These are phyloP conservation scores for Kodamaea sp. DNA, from an alignment of 1,139 yeast genomes.

Conservation along the genomic window DNA sequence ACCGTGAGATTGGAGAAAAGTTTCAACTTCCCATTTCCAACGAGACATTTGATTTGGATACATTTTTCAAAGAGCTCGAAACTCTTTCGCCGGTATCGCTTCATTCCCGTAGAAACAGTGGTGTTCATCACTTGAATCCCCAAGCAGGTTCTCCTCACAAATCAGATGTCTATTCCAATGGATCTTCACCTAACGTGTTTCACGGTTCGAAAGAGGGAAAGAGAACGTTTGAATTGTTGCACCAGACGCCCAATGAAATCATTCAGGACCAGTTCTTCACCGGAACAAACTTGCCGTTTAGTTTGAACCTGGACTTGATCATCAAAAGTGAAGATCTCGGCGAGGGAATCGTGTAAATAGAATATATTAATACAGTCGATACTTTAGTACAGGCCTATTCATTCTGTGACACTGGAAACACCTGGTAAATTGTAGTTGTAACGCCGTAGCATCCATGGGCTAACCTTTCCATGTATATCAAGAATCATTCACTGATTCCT, in stretches of 20 bases:
- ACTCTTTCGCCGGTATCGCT: constrained; percentile 24
- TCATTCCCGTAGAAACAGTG: constrained; percentile 17
- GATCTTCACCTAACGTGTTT: constrained; percentile 7
- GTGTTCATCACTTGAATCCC: neutral
- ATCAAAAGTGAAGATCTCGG: constrained; percentile 5
- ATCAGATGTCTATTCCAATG: constrained; percentile 1
- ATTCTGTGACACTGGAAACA: too few species aligned
- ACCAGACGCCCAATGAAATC: constrained; percentile 66
- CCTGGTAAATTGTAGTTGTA: too few species aligned
- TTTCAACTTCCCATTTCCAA: neutral
- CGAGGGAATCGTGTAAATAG: too few species aligned
- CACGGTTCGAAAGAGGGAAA: constrained; percentile 44
- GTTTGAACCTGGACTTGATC: constrained; percentile 5
- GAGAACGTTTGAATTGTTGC: constrained; percentile 59
- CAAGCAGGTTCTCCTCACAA: neutral
- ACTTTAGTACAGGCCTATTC: too few species aligned
- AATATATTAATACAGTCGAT: too few species aligned
- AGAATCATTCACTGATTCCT: too few species aligned
- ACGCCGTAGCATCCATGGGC: too few species aligned
- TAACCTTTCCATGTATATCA: too few species aligned
- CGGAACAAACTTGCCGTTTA: constrained; percentile 4
- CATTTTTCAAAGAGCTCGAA: constrained; percentile 47
- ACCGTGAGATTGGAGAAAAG: neutral
- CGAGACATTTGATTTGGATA: constrained; percentile 31
- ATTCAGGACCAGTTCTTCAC: constrained; percentile 80